These are phyloP conservation scores for Brassica balearica DNA, from an alignment of 441 rosid genomes.

Conservation along the genomic window DNA sequence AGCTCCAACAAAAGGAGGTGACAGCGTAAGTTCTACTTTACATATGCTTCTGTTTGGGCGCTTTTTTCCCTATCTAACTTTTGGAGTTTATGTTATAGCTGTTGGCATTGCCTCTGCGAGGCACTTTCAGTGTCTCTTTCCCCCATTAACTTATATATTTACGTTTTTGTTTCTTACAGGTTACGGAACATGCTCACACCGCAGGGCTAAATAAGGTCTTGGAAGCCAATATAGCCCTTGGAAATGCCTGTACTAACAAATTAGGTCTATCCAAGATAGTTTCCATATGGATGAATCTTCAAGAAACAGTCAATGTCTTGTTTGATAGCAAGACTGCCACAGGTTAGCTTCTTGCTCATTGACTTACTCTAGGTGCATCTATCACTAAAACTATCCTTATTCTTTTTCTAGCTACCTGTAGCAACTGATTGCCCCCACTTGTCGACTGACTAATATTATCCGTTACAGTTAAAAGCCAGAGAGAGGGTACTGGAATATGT, in stretches of 20 bases:
- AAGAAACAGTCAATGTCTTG: conserved; percentile 77
- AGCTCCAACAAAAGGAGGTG: conserved; percentile 89
- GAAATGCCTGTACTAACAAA: conserved; percentile 63
- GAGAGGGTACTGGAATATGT: conserved; percentile 77
- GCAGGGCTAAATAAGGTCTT: conserved; percentile 76
- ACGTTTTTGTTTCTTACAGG: conserved; percentile 54
- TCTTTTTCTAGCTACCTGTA: conserved; percentile 13
- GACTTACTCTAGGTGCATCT: conserved; percentile 23
- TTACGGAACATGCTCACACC: conserved; percentile 96
- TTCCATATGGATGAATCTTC: conserved; percentile 86
- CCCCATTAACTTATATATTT: conserved; percentile 17
- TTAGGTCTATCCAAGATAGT: conserved; percentile 49
- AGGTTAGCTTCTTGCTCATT: conserved; percentile 54
- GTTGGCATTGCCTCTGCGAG: conserved; percentile 2
- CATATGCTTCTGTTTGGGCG: neutral
- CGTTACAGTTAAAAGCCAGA: conserved; percentile 66
- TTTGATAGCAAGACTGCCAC: conserved; percentile 83
- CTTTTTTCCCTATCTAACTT: neutral
- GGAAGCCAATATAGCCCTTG: conserved; percentile 68
- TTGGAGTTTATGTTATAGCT: conserved; percentile 10
- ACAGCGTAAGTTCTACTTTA: conserved; percentile 57
- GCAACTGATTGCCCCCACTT: conserved; percentile 21
- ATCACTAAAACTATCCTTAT: neutral
- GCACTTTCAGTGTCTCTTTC: conserved; percentile 18
- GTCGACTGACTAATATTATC: conserved; percentile 19